Percentiles rank a stretch among this genome's conserved stretches.
phyloP scores from a whole-genome alignment of 2,329 filamentous ascomycete genomes.

The Pyrenochaeta sp. region DNA sequence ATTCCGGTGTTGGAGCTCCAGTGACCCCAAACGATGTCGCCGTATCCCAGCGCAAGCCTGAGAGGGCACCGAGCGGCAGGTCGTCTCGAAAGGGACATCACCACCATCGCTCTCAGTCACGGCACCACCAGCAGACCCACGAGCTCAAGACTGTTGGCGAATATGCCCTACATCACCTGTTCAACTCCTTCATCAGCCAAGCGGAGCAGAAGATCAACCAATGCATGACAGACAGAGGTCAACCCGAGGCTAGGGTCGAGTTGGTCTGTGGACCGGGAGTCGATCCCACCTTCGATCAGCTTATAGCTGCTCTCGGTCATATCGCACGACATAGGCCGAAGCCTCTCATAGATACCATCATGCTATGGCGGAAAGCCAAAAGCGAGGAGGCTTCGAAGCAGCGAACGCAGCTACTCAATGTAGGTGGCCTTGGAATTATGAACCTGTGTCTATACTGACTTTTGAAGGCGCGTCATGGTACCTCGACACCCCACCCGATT shows the following conservation, averaged over 20 bases:
- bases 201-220: conserved; percentile 96
- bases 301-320: conserved; percentile 91
- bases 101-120: conserved; percentile 75
- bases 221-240: conserved; percentile 80
- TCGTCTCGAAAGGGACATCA: conserved; percentile 78
- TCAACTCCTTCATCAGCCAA: conserved; percentile 95
- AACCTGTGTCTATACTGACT: conserved; percentile 24
- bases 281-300: conserved; percentile 89
- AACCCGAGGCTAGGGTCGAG: conserved; percentile 85
- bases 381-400: conserved; percentile 75
- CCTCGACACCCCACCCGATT: conserved; percentile 30
- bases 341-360: conserved; percentile 93
- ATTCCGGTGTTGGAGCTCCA: conserved; percentile 12
- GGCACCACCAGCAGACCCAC: conserved; percentile 70
- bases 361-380: conserved; percentile 97
- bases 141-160: conserved; percentile 95
- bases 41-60: conserved; percentile 46
- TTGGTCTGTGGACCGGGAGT: conserved; percentile 88
- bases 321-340: conserved; percentile 95
- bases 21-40: conserved; percentile 23
- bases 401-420: conserved; percentile 42
- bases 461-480: conserved; percentile 40
- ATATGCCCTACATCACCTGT: conserved; percentile 94
- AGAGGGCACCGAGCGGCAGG: conserved; percentile 63
- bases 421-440: conserved; percentile 14